phyloP scores from a whole-genome alignment of 257 asterid genomes.

The Solanum paucissectum region DNA sequence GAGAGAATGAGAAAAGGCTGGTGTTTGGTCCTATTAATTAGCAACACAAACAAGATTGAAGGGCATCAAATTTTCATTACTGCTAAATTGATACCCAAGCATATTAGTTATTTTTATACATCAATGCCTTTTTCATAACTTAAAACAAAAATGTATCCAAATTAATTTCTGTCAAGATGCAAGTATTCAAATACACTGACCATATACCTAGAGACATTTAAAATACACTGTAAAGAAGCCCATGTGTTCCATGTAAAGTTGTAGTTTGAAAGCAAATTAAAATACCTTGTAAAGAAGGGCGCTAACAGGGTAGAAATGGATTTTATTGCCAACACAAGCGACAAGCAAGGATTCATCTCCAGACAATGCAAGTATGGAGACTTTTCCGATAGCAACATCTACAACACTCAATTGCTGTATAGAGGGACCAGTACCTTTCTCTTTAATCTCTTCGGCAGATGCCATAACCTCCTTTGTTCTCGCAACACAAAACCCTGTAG shows the following conservation, averaged over 20 bases:
- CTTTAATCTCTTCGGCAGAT: conserved; percentile 55
- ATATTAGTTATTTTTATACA: background rate
- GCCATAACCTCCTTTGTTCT: conserved; percentile 65
- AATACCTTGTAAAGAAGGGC: conserved; percentile 70
- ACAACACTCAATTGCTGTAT: conserved; percentile 49
- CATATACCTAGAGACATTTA: background rate
- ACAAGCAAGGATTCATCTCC: conserved; percentile 71
- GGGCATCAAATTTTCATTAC: background rate
- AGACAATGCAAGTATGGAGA: conserved; percentile 52
- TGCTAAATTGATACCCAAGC: background rate
- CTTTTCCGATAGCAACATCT: conserved; percentile 50
- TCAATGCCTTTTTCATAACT: background rate
- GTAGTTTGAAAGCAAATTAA: background rate
- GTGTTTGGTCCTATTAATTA: conserved; percentile 49
- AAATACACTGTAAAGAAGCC: background rate
- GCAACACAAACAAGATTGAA: background rate
- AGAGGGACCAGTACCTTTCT: conserved; percentile 30
- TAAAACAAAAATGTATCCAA: background rate
- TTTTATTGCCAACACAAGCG: conserved; percentile 34
- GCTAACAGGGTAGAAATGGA: conserved; percentile 71
- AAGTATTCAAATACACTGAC: background rate
- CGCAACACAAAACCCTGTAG: conserved; percentile 78
- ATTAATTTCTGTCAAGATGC: background rate
- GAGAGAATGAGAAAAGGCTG: conserved; percentile 63
- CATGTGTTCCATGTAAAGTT: background rate